These are phyloP conservation scores for Leccinum truebloodii DNA, from an alignment of 768 basidiomycete species.

Conservation along the genomic window DNA sequence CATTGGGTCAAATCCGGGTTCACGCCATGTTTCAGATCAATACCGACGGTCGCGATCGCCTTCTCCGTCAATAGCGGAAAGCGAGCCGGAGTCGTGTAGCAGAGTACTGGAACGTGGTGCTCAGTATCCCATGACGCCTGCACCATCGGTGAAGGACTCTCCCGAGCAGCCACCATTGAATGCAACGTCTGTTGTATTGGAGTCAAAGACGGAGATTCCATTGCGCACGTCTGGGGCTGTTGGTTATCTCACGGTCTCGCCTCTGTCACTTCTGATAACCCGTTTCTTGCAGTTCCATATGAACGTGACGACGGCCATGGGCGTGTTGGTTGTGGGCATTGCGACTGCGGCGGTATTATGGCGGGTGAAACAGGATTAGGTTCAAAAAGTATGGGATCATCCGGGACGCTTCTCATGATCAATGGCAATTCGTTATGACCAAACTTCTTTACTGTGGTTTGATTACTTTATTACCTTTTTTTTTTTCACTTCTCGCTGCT, in stretches of 20 bases:
- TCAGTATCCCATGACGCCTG: conserved; percentile 34
- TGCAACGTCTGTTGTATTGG: conserved; percentile 9
- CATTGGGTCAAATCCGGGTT: conserved; percentile 19
- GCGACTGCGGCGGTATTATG: conserved; percentile 75
- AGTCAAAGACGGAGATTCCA: conserved; percentile 20
- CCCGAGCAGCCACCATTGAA: conserved; percentile 24
- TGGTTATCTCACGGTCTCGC: conserved; percentile 26
- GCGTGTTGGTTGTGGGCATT: conserved; percentile 63
- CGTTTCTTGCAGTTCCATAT: conserved; percentile 31
- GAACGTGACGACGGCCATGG: conserved; percentile 52
- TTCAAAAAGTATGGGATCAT: conserved; percentile 14
- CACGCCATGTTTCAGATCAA: conserved; percentile 27
- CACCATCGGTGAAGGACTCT: conserved; percentile 32
- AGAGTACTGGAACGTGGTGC: conserved; percentile 18
- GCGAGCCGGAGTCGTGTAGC: conserved; percentile 30
- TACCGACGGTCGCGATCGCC: conserved; percentile 30
- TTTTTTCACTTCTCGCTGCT: conserved; percentile 15
- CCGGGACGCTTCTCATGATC: conserved; percentile 15
- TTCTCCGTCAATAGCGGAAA: conserved; percentile 32
- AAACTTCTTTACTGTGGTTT: conserved; percentile 15
- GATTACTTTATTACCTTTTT: conserved; percentile 31
- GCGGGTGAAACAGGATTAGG: conserved; percentile 55
- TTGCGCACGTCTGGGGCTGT: conserved; percentile 28
- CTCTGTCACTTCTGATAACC: conserved; percentile 18
- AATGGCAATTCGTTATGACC: conserved; percentile 19